Evolutionary conservation across 768 basidiomycete genomes (phyloP).

Genomic region (Phaffia australis): DNA sequence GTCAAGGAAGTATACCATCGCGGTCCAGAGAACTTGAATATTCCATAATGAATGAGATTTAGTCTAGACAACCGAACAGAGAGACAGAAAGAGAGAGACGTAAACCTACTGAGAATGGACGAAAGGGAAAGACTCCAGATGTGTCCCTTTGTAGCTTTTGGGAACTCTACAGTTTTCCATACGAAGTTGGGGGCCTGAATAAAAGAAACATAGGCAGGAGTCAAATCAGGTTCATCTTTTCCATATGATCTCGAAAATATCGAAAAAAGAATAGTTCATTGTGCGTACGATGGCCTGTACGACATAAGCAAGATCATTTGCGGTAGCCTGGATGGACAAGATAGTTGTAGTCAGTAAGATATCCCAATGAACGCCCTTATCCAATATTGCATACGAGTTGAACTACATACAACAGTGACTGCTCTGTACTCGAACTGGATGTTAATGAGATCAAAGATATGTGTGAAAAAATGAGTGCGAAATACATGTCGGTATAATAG

Average conservation of each 20-base stretch:
- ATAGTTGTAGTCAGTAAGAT: neutral
- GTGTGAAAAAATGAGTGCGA: no score
- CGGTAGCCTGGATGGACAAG: neutral
- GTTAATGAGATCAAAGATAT: no score
- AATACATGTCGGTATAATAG: no score
- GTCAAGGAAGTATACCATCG: neutral
- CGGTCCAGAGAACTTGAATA: neutral
- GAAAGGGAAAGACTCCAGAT: conserved; percentile 12
- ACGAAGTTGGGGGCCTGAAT: conserved; percentile 10
- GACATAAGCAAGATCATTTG: neutral
- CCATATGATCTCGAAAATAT: no score
- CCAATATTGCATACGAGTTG: no score
- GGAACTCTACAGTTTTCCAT: conserved; percentile 19
- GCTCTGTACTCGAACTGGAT: conserved; percentile 11
- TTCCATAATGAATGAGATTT: no score
- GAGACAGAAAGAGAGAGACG: no score
- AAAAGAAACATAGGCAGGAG: neutral
- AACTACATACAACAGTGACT: neutral
- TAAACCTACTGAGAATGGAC: neutral
- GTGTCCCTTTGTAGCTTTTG: conserved; percentile 6
- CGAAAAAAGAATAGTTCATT: neutral
- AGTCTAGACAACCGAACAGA: no score
- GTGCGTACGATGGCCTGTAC: conserved; percentile 9
- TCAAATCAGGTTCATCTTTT: no score
- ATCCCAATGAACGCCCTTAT: no score